Conservation (phyloP, 345 rosid species). For the Moricandia arvensis region DNA sequence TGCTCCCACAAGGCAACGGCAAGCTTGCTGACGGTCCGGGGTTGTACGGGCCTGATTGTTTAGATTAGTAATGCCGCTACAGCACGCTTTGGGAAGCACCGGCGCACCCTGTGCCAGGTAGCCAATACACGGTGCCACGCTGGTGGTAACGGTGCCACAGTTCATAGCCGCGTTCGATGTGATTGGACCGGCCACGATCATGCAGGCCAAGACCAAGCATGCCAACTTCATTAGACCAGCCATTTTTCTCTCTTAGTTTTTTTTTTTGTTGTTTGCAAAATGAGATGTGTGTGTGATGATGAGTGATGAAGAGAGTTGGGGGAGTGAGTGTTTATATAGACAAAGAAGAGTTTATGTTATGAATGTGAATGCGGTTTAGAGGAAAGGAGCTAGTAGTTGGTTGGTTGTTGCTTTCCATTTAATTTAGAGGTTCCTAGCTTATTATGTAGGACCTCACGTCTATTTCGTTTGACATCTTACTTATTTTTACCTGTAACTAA, state of each 20-base stretch:
- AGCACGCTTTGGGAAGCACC: not conserved
- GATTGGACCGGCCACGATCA: conserved; percentile 29
- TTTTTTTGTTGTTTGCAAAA: not conserved
- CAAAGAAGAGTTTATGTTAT: not conserved
- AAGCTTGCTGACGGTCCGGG: conserved; percentile 35
- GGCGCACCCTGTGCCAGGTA: conserved; percentile 14
- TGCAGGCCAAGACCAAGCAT: conserved; percentile 25
- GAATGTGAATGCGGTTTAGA: not conserved
- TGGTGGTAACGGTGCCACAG: conserved; percentile 36
- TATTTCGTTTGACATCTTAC: not conserved
- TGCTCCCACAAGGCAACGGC: conserved; percentile 30
- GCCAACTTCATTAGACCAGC: conserved; percentile 23
- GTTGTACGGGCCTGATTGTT: conserved; percentile 22
- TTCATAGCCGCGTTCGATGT: conserved; percentile 35
- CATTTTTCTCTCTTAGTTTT: conserved; percentile 13
- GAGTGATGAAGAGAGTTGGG: conserved; percentile 17
- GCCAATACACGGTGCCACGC: conserved; percentile 26
- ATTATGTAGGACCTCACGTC: conserved; percentile 2
- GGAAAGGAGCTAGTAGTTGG: conserved; percentile 18
- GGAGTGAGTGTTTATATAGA: conserved; percentile 34
- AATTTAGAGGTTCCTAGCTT: conserved; percentile 17
- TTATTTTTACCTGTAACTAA: too few species aligned
- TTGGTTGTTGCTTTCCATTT: conserved; percentile 25
- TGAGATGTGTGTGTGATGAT: conserved; percentile 5
- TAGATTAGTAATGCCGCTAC: conserved; percentile 28